Evolutionary conservation across 2,329 filamentous ascomycete genomes (phyloP), one percentile per base, ranked within the genome.

Genomic region (Pseudopithomyces maydicus): DNA sequence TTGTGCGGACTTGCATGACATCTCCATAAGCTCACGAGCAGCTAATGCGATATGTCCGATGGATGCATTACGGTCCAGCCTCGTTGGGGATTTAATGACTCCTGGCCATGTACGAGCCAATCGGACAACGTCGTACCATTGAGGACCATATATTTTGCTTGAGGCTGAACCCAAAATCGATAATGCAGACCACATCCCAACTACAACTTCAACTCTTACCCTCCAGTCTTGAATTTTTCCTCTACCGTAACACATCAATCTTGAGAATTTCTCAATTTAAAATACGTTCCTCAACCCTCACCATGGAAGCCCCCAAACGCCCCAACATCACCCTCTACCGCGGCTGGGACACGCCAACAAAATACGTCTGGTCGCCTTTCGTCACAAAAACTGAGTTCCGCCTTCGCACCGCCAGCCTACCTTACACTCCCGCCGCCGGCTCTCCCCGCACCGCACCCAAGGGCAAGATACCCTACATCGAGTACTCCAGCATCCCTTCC

Each of bases 321-420:
- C 20, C 52, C 12, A 64, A 54, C 26, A 61, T 78, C 22, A 82
- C 74, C 6, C 58, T 88, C 47, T 85, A 78, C 69, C 82, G 85
- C 39, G 85, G 84, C 45, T 82, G 77, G 56, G 72, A 74, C 32
- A 67, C 73, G 2, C 56, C 69, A 1, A 75, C 74, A 5, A 62
- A 64, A 17, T 80, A 86, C 63, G 78, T 81, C 49, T 87, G 84
- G 84, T 88, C 85, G 0, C 85, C 86, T 10, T 88, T 86, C 62
- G 84, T 86, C 51, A 82, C 75, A 43, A 89, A 89, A 68, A 76
- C 88, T 50, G 87, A 89, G 67, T 79, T 84, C 17, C 84, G 85
- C 14, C 77, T 88, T 6, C 85, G 86, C 14, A 80, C 87, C 61
- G 78, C 79, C 1, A 68, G 72, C 1, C 48, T 86, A 2, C 38